phyloP scores from a whole-genome alignment of 1,284 basidiomycete species.

The Sporisorium sorghi region DNA sequence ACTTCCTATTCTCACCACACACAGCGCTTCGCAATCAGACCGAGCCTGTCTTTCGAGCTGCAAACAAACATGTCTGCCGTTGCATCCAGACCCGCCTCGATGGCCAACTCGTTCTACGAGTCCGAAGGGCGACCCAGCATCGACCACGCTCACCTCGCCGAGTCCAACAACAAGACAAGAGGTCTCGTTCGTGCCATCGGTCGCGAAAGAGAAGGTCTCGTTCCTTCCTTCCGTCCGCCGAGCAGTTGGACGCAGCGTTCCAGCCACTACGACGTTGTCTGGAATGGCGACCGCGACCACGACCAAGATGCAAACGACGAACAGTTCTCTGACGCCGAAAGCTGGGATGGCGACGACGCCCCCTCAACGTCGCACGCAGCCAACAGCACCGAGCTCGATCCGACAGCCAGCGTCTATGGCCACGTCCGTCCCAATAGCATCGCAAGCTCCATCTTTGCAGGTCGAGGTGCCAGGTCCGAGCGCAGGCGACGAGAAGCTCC shows the following conservation, averaged over 20 bases:
- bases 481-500: slow-evolving; percentile 37
- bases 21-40: neutral
- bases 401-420: slow-evolving; percentile 40
- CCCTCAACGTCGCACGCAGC: slow-evolving; percentile 24
- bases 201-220: slow-evolving; percentile 24
- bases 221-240: slow-evolving; percentile 46
- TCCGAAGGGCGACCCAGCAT: slow-evolving; percentile 41
- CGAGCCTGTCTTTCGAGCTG: neutral
- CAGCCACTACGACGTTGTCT: slow-evolving; percentile 52
- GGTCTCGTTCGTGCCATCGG: slow-evolving; percentile 49
- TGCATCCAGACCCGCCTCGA: slow-evolving; percentile 28
- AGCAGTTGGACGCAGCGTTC: slow-evolving; percentile 44
- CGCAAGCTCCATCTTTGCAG: slow-evolving; percentile 60
- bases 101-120: slow-evolving; percentile 47
- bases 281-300: slow-evolving; percentile 46
- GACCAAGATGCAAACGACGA: slow-evolving; percentile 36
- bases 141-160: slow-evolving; percentile 10
- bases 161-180: slow-evolving; percentile 29
- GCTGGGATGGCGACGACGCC: slow-evolving; percentile 53
- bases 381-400: slow-evolving; percentile 23
- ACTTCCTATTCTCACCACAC: neutral
- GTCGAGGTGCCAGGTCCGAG: slow-evolving; percentile 39
- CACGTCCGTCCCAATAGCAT: slow-evolving; percentile 51
- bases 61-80: slow-evolving; percentile 29
- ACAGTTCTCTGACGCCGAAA: slow-evolving; percentile 55